Conservation (phyloP, 257 asterid genomes). For the Jacaranda copaia region DNA sequence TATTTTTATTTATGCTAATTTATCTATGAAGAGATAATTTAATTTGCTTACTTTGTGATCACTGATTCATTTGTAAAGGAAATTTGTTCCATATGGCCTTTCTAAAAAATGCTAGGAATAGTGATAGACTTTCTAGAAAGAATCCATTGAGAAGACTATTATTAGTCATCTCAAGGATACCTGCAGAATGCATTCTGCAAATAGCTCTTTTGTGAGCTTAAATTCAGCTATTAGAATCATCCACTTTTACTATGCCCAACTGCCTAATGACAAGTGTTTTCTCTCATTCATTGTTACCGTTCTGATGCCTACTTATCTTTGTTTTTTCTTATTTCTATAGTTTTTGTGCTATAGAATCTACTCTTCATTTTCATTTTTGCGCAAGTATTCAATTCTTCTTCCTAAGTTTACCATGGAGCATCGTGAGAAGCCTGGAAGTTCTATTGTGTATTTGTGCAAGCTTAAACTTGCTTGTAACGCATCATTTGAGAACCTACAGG, state of each 20-base stretch:
- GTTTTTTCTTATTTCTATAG: conserved; percentile 10
- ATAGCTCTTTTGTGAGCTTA: conserved; percentile 98
- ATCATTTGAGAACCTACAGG: conserved; percentile 92
- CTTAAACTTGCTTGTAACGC: conserved; percentile 99
- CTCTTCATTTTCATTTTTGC: conserved; percentile 26
- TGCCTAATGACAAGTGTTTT: conserved; percentile 91
- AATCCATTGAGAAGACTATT: conserved; percentile 97
- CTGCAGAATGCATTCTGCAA: no score
- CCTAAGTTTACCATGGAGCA: conserved; percentile 94
- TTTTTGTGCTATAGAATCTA: conserved; percentile 25
- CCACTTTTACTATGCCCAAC: conserved; percentile 96
- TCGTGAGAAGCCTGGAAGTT: conserved; percentile 77
- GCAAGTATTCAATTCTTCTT: conserved; percentile 92
- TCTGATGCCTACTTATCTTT: conserved; percentile 1
- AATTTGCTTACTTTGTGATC: conserved; percentile 22
- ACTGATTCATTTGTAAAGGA: conserved; percentile 63
- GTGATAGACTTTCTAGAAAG: conserved; percentile 98
- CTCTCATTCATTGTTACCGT: neutral
- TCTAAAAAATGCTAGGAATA: conserved; percentile 91
- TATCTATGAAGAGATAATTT: conserved; percentile 26
- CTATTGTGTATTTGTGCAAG: conserved; percentile 89
- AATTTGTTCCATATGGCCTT: conserved; percentile 86
- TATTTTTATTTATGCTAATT: conserved; percentile 30
- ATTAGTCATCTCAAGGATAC: conserved; percentile 89
- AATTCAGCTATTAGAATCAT: conserved; percentile 97